Evolutionary conservation across 2,329 filamentous ascomycete species (phyloP).

Genomic region (Fusarium albosuccineum): DNA sequence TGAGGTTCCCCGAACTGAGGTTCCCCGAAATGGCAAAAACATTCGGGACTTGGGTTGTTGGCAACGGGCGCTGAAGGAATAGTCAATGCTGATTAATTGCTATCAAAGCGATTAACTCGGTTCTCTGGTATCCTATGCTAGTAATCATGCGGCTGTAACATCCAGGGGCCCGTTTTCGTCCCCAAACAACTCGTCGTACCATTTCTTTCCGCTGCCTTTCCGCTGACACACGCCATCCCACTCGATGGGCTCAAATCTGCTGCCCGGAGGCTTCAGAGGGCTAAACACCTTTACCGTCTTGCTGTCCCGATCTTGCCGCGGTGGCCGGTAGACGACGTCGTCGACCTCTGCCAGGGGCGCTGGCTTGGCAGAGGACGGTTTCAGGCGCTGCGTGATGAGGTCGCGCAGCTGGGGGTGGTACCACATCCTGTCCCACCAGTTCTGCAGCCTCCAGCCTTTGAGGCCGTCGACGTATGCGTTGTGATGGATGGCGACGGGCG

Average conservation of each 20-base stretch:
- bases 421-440: conserved; percentile 56
- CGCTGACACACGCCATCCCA: conserved; percentile 54
- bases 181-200: conserved; percentile 52
- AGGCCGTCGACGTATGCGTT: conserved; percentile 52
- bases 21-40: no score
- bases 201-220: conserved; percentile 38
- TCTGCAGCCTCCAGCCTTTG: conserved; percentile 48
- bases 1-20: no score
- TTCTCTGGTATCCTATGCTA: background rate
- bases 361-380: conserved; percentile 1
- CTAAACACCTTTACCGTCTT: conserved; percentile 43
- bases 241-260: conserved; percentile 41
- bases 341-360: conserved; percentile 37
- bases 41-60: no score
- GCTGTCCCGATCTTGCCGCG: conserved; percentile 29
- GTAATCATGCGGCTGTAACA: conserved; percentile 5
- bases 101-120: background rate
- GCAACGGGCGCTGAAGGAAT: no score
- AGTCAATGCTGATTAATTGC: no score
- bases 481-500: conserved; percentile 54
- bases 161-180: conserved; percentile 50
- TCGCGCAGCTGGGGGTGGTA: conserved; percentile 50
- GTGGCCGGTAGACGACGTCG: conserved; percentile 43
- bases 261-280: conserved; percentile 24
- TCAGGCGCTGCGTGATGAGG: conserved; percentile 46